Base-by-base conservation (phyloP, 2,329 filamentous ascomycete species). In the Aspergillus tanneri region DNA sequence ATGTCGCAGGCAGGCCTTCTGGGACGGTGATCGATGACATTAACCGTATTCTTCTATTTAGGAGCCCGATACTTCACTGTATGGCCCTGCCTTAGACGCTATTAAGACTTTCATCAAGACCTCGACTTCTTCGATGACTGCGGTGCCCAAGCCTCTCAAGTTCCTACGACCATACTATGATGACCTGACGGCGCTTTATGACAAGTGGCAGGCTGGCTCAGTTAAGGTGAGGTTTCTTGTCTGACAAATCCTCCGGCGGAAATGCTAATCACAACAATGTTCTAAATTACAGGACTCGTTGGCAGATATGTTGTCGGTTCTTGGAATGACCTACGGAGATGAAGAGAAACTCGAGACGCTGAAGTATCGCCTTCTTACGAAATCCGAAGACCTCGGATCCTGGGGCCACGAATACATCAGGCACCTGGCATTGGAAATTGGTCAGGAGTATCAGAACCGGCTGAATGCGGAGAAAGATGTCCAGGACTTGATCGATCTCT, bases 101-200 rank as follows among this genome's bases (percentile, higher is more conserved):
- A 96, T 99, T 84, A 97, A 96, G 78, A 90, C 86, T 65, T 95
- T 90, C 68, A 99, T 99, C 79, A 97, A 96, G 79, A 99, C 93
- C 47, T 96, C 93, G 51, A 99, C 93, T 58, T 97, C 91, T 50
- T 99, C 95, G 37, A 99, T 99, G 93, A 99, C 93, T 40, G 93
- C 93, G 51, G 93, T 99, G 54, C 93, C 95, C 19, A 99, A 99
- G 75, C 93, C 93, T 25, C 81, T 99, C 63, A 99, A 99, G 74
- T 99, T 99, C 72, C 82, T 99, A 56, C 84, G 93, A 76, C 93
- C 92, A 59, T 92, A 99, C 73, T 99, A 97, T 76, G 88, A 95
- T 73, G 84, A 87, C 48, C 79, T 99, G 66, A 87, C 87, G 54
- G 87, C 87, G 70, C 77, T 91, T 22, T 96, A 96, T 76, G 91